A percentile compares a stretch with the other conserved stretches of the same genome.
These are phyloP conservation scores for Gloeostereum incarnatum DNA, from an alignment of 768 basidiomycete genomes.

Conservation along the genomic window DNA sequence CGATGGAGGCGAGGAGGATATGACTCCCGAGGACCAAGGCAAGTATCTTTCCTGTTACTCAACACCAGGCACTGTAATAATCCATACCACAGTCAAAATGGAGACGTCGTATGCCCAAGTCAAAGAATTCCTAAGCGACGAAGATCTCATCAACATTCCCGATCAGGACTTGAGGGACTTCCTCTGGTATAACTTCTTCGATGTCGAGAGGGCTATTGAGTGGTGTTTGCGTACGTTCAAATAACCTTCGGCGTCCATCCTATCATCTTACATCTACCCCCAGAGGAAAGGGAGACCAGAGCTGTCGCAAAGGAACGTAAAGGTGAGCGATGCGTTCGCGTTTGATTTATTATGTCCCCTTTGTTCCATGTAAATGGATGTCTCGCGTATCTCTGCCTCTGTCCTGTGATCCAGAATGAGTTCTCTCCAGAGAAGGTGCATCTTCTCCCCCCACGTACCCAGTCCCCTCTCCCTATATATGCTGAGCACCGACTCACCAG, in stretches of 20 bases:
- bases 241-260: neutral
- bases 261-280: constrained; percentile 6
- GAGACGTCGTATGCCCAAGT: constrained; percentile 63
- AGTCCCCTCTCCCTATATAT: constrained; percentile 11
- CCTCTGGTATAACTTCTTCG: constrained; percentile 85
- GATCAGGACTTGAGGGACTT: constrained; percentile 70
- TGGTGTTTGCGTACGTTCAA: constrained; percentile 63
- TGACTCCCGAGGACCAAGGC: constrained; percentile 84
- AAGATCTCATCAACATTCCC: constrained; percentile 55
- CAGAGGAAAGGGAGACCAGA: constrained; percentile 65
- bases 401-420: constrained; percentile 1
- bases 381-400: constrained; percentile 7
- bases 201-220: constrained; percentile 65
- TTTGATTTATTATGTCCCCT: constrained; percentile 20
- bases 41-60: constrained; percentile 11
- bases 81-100: constrained; percentile 62
- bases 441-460: constrained; percentile 20
- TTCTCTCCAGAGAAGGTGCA: constrained; percentile 51
- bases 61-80: too few relatives aligned
- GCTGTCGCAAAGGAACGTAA: constrained; percentile 62
- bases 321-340: constrained; percentile 74
- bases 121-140: constrained; percentile 55
- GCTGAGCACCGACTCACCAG: constrained; percentile 11
- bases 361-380: constrained; percentile 16
- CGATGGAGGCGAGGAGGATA: constrained; percentile 69